These are phyloP conservation scores for Colletotrichum chlorophyti DNA, from an alignment of 2,329 filamentous ascomycete species.

Conservation along the genomic window DNA sequence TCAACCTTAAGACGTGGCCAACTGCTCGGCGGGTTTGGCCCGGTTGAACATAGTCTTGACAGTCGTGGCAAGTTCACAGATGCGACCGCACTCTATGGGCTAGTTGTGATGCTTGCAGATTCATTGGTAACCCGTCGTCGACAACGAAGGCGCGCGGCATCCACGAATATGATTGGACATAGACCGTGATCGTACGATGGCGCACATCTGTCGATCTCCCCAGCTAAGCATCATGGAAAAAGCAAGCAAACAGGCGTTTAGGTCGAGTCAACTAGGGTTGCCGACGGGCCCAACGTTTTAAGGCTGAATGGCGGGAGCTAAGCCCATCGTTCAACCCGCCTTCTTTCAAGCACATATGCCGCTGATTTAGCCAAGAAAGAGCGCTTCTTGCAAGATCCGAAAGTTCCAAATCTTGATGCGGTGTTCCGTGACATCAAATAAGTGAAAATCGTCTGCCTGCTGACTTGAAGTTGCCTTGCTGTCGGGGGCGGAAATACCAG, in stretches of 20 bases:
- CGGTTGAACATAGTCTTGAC: too few relatives aligned
- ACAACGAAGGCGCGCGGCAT: not conserved
- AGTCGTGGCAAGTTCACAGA: too few relatives aligned
- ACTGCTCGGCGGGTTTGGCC: too few relatives aligned
- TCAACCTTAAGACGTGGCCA: too few relatives aligned
- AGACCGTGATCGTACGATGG: constrained; percentile 19
- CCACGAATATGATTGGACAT: not conserved
- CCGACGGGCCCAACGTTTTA: constrained; percentile 13
- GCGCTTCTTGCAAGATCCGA: too few relatives aligned
- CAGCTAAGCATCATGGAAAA: constrained; percentile 10
- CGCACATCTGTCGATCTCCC: constrained; percentile 9
- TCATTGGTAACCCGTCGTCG: not conserved
- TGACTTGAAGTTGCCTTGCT: too few relatives aligned
- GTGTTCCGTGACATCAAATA: too few relatives aligned
- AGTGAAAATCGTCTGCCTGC: too few relatives aligned
- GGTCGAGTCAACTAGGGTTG: not conserved
- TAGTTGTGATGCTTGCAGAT: not conserved
- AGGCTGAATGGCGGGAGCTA: constrained; percentile 18
- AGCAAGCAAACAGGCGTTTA: constrained; percentile 9
- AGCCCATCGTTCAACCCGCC: not conserved
- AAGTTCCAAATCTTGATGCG: too few relatives aligned
- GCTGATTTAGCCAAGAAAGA: not conserved
- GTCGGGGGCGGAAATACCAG: too few relatives aligned
- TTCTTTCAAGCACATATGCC: not conserved
- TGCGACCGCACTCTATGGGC: too few relatives aligned